These are phyloP conservation scores for Ramaria sp. DNA, from an alignment of 768 basidiomycete genomes.

Conservation along the genomic window DNA sequence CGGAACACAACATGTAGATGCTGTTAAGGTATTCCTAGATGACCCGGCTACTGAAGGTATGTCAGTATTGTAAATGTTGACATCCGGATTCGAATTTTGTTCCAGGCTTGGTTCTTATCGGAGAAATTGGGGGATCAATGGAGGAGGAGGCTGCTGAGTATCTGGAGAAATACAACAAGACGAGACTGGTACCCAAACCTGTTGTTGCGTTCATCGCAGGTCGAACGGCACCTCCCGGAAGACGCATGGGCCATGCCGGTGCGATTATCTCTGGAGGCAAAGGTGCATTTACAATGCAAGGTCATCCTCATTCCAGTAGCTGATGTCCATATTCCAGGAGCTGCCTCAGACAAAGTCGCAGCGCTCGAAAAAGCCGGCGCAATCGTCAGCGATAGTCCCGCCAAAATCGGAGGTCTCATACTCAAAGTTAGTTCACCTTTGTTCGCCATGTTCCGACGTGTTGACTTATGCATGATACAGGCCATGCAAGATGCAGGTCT, in stretches of 20 bases:
- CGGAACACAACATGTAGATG: constrained; percentile 91
- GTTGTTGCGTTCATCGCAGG: constrained; percentile 98
- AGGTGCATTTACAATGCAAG: constrained; percentile 34
- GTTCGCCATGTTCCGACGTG: background rate
- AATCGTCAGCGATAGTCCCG: constrained; percentile 89
- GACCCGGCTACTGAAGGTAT: constrained; percentile 88
- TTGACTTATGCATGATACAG: constrained; percentile 26
- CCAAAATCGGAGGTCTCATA: constrained; percentile 87
- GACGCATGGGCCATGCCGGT: constrained; percentile 97
- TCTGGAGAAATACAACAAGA: constrained; percentile 87
- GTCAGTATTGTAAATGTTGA: constrained; percentile 9
- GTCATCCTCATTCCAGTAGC: background rate
- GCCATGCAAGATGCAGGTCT: constrained; percentile 73
- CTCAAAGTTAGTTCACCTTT: constrained; percentile 51
- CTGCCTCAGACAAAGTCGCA: constrained; percentile 87
- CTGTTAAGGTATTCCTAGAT: constrained; percentile 90
- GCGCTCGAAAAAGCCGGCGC: constrained; percentile 88
- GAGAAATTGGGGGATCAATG: constrained; percentile 98
- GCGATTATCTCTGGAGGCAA: constrained; percentile 98
- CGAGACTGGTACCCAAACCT: constrained; percentile 77
- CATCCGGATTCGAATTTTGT: constrained; percentile 9
- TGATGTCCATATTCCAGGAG: constrained; percentile 34
- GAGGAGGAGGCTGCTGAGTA: constrained; percentile 99
- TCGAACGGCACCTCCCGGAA: constrained; percentile 92
- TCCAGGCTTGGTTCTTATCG: constrained; percentile 90